Evolutionary conservation across 768 basidiomycete species (phyloP).

Genomic region (Leccinum longicurvipes): DNA sequence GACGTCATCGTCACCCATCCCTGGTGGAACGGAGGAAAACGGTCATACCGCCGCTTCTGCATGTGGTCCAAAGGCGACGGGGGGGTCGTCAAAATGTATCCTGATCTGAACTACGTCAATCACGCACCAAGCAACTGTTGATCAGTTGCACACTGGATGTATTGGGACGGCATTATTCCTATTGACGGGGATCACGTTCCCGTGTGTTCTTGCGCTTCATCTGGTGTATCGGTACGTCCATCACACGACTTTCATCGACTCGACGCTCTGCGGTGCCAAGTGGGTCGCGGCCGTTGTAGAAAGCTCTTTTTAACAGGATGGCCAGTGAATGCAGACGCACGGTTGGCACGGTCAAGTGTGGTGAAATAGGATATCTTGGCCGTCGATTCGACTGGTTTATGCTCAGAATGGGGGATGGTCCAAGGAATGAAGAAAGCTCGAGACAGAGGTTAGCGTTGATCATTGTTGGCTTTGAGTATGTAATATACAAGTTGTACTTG

Average conservation of each 20-base stretch:
- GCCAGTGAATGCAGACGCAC: slow-evolving; percentile 47
- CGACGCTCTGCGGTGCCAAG: slow-evolving; percentile 31
- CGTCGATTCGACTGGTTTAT: slow-evolving; percentile 58
- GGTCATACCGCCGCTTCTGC: slow-evolving; percentile 51
- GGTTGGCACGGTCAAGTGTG: slow-evolving; percentile 42
- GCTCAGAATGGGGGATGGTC: slow-evolving; percentile 37
- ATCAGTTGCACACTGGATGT: slow-evolving; percentile 16
- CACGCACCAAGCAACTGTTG: slow-evolving; percentile 43
- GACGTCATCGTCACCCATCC: slow-evolving; percentile 51
- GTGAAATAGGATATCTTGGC: slow-evolving; percentile 38
- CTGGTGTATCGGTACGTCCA: slow-evolving; percentile 35
- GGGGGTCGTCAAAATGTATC: slow-evolving; percentile 45
- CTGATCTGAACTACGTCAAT: slow-evolving; percentile 44
- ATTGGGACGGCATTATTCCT: slow-evolving; percentile 16
- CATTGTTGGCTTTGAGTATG: slow-evolving; percentile 4
- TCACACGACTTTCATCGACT: slow-evolving; percentile 32
- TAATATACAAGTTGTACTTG: too few species aligned
- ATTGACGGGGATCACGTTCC: slow-evolving; percentile 8
- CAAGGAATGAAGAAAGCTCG: slow-evolving; percentile 42
- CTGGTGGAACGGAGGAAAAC: slow-evolving; percentile 49
- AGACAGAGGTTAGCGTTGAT: slow-evolving; percentile 31
- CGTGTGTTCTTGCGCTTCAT: slow-evolving; percentile 18
- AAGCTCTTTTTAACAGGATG: slow-evolving; percentile 49
- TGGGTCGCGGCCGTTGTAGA: slow-evolving; percentile 47
- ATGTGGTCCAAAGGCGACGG: slow-evolving; percentile 62